Base-by-base conservation (phyloP, 1,139 yeast genomes). In the Pichia sp. region DNA sequence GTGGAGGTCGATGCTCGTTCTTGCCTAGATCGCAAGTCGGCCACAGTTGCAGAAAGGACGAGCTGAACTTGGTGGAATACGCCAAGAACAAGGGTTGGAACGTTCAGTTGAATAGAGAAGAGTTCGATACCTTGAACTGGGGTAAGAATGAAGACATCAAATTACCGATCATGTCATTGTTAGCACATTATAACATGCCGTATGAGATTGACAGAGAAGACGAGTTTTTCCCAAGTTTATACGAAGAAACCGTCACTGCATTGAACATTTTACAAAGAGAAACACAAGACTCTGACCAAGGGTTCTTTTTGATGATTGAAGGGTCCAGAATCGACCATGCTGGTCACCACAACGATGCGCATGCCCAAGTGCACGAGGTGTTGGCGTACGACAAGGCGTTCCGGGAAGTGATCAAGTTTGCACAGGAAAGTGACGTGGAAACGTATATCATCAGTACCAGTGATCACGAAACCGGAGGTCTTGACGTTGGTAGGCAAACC, bases 301-400 rank as follows among this genome's bases (percentile, higher is more conserved):
- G 96, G 0, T 88, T 89, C 65, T 88, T 89, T 67, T 63, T 89
- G 44, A 63, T 89, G 63, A 78, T 89, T 51, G 96, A 89, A 69
- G 96, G 96, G 9, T 85, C 94, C 14, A 75, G 96, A 64, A 88
- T 89, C 58, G 96, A 89, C 65, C 96, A 89, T 64, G 95, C 96
- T 4, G 96, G 96, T 34, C 96, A 89, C 64, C 79, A 77, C 55
- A 89, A 89, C 60, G 96, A 89, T 62, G 90, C 96, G 12, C 88
- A 89, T 12, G 93, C 95, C 11, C 96, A 87, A 67, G 90, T 82
- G 10, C 72, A 84, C 54, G 94, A 85, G 62, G 86, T 84, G 3
- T 66, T 85, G 52, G 90, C 88, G 2, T 89, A 79, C 62, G 94
- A 86, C 62, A 80, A 76, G 46, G 89, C 94, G 4, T 85, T 85